Base-by-base conservation (phyloP, 148 eudicot species). In the Persicaria maculosa region DNA sequence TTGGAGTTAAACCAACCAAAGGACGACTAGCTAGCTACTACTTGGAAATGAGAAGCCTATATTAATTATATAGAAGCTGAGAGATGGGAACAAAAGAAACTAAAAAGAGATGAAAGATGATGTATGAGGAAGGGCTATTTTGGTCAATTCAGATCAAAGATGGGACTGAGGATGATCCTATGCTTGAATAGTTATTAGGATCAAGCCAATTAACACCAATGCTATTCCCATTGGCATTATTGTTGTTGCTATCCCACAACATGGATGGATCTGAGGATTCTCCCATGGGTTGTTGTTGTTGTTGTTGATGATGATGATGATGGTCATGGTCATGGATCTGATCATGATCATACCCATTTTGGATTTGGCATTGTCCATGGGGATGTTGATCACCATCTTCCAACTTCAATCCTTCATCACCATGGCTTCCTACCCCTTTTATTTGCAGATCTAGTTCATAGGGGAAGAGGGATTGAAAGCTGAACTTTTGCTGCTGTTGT, bases 101-200 rank as follows among this genome's bases (percentile, higher is more conserved):
- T 31, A 31, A 31, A 31, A 31, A 31, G 40, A 31, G 40, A 31
- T 31, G 40, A 31, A 31, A 31, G 40, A 31, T 31, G 40, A 31
- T 31, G 40, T 31, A 14, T 14, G 17, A 5, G 5, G 47, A 43
- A 36, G 48, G 71, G 47, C 3, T 64, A n/a, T 44, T 69, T 69
- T 69, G 72, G 47, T 44, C 31, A 69, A 71, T 22, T 82, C 77
- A 91, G 81, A 89, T 89, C 81, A 88, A 81, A 80, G 91, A 89
- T 55, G 93, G 85, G 71, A 88, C 86, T 45, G 91, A 89, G 73
- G 92, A 83, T 71, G 73, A 47, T 19, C 53, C 50, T 47, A 48
- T n/a, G 54, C 20, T 77, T 85, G 44, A 88, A 79, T 45, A 71
- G 54, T 46, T 71, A 73, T 46, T 71, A 73, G 91, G 90, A 81